Evolutionary conservation across 352 stramenopile genomes (phyloP).

Genomic region (Phytophthora crassamura): DNA sequence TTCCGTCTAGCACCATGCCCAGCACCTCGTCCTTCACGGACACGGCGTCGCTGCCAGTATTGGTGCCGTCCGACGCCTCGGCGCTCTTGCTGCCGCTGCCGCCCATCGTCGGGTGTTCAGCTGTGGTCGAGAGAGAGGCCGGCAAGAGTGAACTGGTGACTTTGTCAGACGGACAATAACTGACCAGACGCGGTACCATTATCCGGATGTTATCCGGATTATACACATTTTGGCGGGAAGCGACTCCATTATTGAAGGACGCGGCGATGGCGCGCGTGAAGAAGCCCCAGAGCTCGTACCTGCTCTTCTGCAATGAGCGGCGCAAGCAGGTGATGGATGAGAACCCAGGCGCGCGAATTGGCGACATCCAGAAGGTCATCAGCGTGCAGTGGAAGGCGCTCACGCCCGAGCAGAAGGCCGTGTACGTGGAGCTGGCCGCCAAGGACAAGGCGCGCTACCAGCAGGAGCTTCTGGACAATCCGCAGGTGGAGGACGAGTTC

Average conservation of each 20-base stretch:
- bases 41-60: conserved; percentile 16
- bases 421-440: conserved; percentile 86
- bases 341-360: conserved; percentile 64
- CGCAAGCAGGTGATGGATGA: conserved; percentile 71
- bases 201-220: not conserved
- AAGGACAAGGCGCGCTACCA: conserved; percentile 90
- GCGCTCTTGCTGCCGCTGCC: conserved; percentile 63
- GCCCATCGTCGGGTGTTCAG: conserved; percentile 53
- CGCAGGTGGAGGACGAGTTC: conserved; percentile 60
- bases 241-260: not conserved
- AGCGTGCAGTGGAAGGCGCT: conserved; percentile 92
- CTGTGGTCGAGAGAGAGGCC: conserved; percentile 23
- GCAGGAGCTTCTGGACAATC: conserved; percentile 76
- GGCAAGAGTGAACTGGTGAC: no score
- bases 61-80: conserved; percentile 22
- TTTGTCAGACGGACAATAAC: not conserved
- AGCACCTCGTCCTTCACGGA: conserved; percentile 69
- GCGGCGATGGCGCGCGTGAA: conserved; percentile 65
- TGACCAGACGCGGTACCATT: not conserved
- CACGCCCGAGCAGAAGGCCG: conserved; percentile 81
- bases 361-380: conserved; percentile 90
- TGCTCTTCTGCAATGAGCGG: conserved; percentile 84
- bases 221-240: conserved; percentile 10
- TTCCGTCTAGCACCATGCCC: conserved; percentile 74
- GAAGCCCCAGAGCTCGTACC: conserved; percentile 88